Conservation (phyloP, 192 early-diverging fungal genomes). For the Pilaira anomala region DNA sequence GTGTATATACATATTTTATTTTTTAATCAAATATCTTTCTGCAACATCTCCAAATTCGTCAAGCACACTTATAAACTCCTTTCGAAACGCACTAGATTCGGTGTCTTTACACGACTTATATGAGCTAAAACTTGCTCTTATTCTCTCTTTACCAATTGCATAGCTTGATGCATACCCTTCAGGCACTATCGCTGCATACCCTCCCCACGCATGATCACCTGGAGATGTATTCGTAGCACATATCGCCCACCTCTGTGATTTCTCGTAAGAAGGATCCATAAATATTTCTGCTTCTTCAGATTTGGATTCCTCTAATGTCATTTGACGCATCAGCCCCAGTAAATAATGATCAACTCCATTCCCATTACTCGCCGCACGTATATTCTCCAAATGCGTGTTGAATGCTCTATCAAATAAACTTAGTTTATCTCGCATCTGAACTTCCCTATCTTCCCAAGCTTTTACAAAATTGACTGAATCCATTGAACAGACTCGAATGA, state of each 20-base stretch:
- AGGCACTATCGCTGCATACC: constrained; percentile 80
- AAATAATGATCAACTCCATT: constrained; percentile 91
- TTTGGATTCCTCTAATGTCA: constrained; percentile 57
- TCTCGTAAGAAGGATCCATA: constrained; percentile 73
- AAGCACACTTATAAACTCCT: constrained; percentile 53
- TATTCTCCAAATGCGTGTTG: constrained; percentile 66
- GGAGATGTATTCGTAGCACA: constrained; percentile 82
- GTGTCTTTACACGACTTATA: constrained; percentile 44
- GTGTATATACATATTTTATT: too few species aligned
- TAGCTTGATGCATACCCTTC: constrained; percentile 91
- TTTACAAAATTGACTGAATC: constrained; percentile 77
- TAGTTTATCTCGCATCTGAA: constrained; percentile 45
- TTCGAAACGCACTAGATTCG: constrained; percentile 55
- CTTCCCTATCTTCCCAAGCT: constrained; percentile 68
- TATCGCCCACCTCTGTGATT: constrained; percentile 74
- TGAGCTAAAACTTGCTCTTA: constrained; percentile 71
- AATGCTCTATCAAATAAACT: constrained; percentile 61
- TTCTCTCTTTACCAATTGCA: constrained; percentile 56
- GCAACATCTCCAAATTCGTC: constrained; percentile 52
- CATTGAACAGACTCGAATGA: constrained; percentile 73
- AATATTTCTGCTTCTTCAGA: constrained; percentile 63
- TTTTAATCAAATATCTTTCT: constrained; percentile 12
- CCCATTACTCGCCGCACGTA: constrained; percentile 71
- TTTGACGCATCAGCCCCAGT: constrained; percentile 74
- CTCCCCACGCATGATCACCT: constrained; percentile 66